Evolutionary conservation across 768 basidiomycete species (phyloP).

Genomic region (Naganishia antarctica): DNA sequence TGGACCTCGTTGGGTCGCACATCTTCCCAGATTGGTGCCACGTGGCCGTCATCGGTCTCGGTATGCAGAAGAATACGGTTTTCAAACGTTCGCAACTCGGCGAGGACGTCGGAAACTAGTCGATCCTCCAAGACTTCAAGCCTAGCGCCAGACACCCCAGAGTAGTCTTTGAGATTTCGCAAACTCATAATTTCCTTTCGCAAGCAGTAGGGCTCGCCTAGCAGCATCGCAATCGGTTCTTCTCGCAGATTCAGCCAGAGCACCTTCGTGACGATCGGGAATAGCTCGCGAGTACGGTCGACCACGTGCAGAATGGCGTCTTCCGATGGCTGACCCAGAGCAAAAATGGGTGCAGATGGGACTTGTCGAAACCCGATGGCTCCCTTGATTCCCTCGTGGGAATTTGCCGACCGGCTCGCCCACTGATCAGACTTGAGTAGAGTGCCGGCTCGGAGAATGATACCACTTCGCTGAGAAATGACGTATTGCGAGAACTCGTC

Average conservation of each 20-base stretch:
- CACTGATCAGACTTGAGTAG: constrained; percentile 91
- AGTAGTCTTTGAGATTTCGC: constrained; percentile 96
- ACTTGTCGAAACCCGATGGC: constrained; percentile 90
- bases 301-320: constrained; percentile 82
- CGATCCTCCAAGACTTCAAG: constrained; percentile 87
- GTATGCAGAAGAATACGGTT: constrained; percentile 86
- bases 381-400: constrained; percentile 65
- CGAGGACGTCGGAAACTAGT: constrained; percentile 76
- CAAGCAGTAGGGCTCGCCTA: constrained; percentile 82
- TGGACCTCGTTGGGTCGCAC: constrained; percentile 66
- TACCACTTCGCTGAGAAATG: constrained; percentile 85
- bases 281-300: constrained; percentile 57
- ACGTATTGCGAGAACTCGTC: constrained; percentile 96
- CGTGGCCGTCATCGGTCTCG: constrained; percentile 77
- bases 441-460: constrained; percentile 84
- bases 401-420: constrained; percentile 53
- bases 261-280: constrained; percentile 62
- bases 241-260: constrained; percentile 93
- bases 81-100: constrained; percentile 75
- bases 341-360: constrained; percentile 74
- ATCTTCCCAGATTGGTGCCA: constrained; percentile 93
- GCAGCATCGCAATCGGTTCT: constrained; percentile 57
- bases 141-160: constrained; percentile 85
- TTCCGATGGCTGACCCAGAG: constrained; percentile 84
- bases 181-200: constrained; percentile 78